phyloP scores from a whole-genome alignment of 2,329 filamentous ascomycete species.

The Botryotinia calthae region DNA sequence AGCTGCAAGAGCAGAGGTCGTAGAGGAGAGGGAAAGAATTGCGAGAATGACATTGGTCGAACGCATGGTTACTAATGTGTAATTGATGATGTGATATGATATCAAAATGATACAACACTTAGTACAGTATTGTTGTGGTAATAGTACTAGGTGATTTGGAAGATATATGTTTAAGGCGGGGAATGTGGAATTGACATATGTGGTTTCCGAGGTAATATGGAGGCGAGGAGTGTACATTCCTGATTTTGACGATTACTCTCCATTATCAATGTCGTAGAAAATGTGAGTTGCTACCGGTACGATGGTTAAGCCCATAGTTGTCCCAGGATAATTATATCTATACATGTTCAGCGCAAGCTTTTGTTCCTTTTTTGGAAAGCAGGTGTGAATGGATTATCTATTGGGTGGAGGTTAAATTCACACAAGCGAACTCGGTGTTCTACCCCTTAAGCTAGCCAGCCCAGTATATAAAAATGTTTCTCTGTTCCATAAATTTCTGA shows the following conservation, averaged over 20 bases:
- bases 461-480: neutral
- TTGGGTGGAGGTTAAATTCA: neutral
- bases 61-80: neutral
- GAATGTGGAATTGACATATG: neutral
- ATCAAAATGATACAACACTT: neutral
- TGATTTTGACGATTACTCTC: neutral
- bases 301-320: neutral
- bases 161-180: neutral
- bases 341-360: neutral
- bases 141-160: neutral
- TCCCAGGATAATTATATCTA: neutral
- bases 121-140: neutral
- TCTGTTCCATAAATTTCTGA: neutral
- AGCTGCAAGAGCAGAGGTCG: neutral
- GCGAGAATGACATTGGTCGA: neutral
- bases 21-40: neutral
- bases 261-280: neutral
- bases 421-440: neutral
- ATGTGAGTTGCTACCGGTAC: neutral
- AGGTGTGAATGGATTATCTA: neutral
- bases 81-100: neutral
- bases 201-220: neutral
- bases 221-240: neutral
- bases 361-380: neutral
- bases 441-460: neutral